A percentile compares a stretch with the other conserved stretches of the same genome.
Evolutionary conservation across 208 protist species (phyloP).

Genomic region (Entamoeba histolytica): DNA sequence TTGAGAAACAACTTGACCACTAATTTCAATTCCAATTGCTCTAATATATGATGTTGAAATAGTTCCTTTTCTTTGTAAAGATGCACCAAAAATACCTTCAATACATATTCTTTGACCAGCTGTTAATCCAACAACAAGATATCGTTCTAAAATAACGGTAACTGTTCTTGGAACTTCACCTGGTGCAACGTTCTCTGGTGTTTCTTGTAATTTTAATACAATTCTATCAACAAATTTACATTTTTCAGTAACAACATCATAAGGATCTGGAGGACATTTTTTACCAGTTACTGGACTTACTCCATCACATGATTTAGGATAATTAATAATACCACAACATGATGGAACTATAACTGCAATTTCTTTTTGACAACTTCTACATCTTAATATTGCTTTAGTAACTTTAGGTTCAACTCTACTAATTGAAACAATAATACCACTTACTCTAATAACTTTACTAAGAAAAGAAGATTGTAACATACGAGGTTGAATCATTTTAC

Average conservation of each 20-base stretch:
- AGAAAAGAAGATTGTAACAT: background rate
- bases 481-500: background rate
- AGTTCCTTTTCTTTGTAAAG: background rate
- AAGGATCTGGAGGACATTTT: conserved; percentile 46
- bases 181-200: conserved; percentile 67
- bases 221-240: conserved; percentile 68
- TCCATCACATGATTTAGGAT: background rate
- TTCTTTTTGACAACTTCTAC: background rate
- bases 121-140: conserved; percentile 48
- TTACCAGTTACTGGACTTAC: background rate
- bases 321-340: background rate
- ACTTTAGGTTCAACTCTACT: background rate
- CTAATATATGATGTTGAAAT: conserved; percentile 35
- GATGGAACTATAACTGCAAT: background rate
- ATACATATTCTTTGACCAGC: conserved; percentile 42
- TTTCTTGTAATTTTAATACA: conserved; percentile 67
- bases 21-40: conserved; percentile 32
- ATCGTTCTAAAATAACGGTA: conserved; percentile 56
- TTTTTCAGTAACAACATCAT: conserved; percentile 62
- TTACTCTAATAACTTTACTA: background rate
- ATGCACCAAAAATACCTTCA: conserved; percentile 34
- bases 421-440: background rate
- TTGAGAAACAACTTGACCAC: conserved; percentile 3
- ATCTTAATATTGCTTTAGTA: background rate
- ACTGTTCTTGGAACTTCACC: conserved; percentile 64